Conservation (phyloP, 106 monocot species). For the Dendrobium catenatum region DNA sequence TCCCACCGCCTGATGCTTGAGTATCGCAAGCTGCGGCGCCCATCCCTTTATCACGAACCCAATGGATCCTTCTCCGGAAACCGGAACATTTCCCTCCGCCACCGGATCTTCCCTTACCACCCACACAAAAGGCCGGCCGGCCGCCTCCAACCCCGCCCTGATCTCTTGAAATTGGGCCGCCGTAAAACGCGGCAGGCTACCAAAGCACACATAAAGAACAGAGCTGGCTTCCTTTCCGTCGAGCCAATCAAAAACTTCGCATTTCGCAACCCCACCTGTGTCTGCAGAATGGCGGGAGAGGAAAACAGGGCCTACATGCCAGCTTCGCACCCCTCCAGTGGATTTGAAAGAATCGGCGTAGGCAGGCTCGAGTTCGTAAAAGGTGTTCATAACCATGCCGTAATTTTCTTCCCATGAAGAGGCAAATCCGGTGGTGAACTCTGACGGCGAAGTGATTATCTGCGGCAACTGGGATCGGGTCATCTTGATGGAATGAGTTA, state of each 20-base stretch:
- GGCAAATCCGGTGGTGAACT: background rate
- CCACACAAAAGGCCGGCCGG: conserved; percentile 18
- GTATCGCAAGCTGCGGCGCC: conserved; percentile 20
- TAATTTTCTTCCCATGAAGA: background rate
- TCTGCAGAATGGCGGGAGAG: background rate
- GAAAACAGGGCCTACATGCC: conserved; percentile 19
- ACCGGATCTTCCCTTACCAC: background rate
- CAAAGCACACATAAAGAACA: conserved; percentile 44
- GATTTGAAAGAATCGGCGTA: conserved; percentile 1
- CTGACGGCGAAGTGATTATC: background rate
- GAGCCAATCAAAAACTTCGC: conserved; percentile 22
- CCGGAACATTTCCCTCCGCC: conserved; percentile 1
- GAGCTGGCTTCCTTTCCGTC: conserved; percentile 19
- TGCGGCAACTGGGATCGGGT: conserved; percentile 5
- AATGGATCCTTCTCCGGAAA: background rate
- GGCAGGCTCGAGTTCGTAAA: conserved; percentile 19
- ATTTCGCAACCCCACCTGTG: background rate
- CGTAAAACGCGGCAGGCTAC: conserved; percentile 33
- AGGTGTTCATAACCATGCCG: conserved; percentile 26
- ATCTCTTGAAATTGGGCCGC: conserved; percentile 29
- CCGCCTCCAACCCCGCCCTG: conserved; percentile 14
- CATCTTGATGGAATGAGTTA: conserved; percentile 21
- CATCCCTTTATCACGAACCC: conserved; percentile 23
- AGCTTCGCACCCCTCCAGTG: background rate
- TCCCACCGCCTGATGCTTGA: conserved; percentile 30